Evolutionary conservation across 495 filamentous ascomycete genomes (phyloP).

Genomic region (Aspergillus nidulans): DNA sequence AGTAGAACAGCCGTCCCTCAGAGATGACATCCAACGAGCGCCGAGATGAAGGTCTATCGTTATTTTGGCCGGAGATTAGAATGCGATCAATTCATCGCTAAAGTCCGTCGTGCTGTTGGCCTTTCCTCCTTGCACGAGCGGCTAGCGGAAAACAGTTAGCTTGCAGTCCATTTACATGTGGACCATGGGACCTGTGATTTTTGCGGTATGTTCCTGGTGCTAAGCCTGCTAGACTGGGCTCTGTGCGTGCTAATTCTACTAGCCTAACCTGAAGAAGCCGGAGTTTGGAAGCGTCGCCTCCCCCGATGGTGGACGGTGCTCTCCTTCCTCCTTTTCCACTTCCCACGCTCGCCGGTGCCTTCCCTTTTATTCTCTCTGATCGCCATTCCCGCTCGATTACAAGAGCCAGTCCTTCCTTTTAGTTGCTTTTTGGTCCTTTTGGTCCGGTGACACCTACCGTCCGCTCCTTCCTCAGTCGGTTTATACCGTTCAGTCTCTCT

Average conservation of each 20-base stretch:
- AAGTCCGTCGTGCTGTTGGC: not conserved
- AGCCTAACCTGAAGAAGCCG: not conserved
- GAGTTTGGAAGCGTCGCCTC: not conserved
- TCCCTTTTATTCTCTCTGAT: slow-evolving; percentile 1
- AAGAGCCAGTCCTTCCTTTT: slow-evolving; percentile 12
- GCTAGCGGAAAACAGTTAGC: slow-evolving; percentile 1
- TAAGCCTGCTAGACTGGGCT: not conserved
- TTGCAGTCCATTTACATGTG: not conserved
- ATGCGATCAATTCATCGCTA: not conserved
- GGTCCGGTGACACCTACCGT: too few species aligned
- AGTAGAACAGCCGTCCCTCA: not conserved
- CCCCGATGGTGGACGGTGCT: not conserved
- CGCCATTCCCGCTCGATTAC: slow-evolving; percentile 1
- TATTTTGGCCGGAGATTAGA: not conserved
- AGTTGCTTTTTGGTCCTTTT: slow-evolving; percentile 15
- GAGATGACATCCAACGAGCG: not conserved
- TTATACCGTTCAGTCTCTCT: slow-evolving; percentile 8
- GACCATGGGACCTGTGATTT: not conserved
- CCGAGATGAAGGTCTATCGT: not conserved
- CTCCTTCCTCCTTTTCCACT: slow-evolving; percentile 11
- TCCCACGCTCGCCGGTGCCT: slow-evolving; percentile 3
- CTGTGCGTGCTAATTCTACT: slow-evolving; percentile 1
- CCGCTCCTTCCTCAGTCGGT: slow-evolving; percentile 1
- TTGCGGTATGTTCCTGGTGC: not conserved
- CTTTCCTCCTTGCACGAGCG: not conserved